Evolutionary conservation across 176 grass and related monocot genomes (phyloP), one percentile per base, ranked within the genome.

Genomic region (Alopecurus myosuroides): DNA sequence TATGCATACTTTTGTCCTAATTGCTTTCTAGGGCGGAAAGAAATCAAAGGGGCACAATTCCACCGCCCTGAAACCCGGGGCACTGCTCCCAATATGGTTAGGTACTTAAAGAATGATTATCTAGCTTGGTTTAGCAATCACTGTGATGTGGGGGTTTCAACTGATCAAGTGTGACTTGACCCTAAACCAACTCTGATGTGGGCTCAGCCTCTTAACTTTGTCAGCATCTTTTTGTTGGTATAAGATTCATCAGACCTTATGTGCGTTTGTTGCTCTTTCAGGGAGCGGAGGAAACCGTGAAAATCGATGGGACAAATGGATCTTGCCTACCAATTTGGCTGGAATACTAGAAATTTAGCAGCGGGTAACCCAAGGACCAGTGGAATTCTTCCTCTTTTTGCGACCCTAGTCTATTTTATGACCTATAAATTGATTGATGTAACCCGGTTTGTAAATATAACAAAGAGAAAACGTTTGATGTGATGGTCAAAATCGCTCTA

Each of bases 11-110:
- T 81, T 81, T 85, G 68, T 48, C 55, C 29, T 85, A 87, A 65
- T 89, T 85, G 81, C 81, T 85, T 89, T 89, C 72, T 92, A 90
- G 81, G 64, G 71, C 91, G 80, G 88, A 92, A 92, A 92, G 87
- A 81, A 88, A 91, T 20, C 31, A 74, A 89, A 87, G 84, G 84
- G 61, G 64, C 37, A 81, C 44, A 77, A 67, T 77, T 80, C 77
- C 77, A 85, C 71, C 36, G 64, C 66, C 91, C 91, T 74, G 18
- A 78, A 84, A 90, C 85, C 85, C 85, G 25, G 91, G 80, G 86
- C 78, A 77, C 84, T 81, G 65, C 81, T 33, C 77, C 77, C 91
- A 22, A 81, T 63, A 80, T 49, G 62, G 35, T 44, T 89, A 69
- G 22, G 7, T 89, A 70, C 28, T 7, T 72, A 41, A 52, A 87